Evolutionary conservation across 2,329 filamentous ascomycete species (phyloP).

Genomic region (Neopestalotiopsis rosae): DNA sequence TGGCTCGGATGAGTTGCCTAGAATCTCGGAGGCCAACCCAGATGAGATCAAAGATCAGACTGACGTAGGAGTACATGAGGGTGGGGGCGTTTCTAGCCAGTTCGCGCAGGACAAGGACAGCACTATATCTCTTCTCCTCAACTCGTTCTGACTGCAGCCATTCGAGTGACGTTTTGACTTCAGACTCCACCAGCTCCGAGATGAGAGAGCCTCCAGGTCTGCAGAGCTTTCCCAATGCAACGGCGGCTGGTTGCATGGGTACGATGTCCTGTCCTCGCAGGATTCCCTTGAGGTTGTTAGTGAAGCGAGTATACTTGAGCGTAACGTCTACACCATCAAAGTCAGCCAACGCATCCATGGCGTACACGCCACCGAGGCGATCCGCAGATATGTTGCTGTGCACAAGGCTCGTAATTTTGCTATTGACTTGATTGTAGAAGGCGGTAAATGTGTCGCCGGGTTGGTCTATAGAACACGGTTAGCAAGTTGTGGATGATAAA

Average conservation of each 20-base stretch:
- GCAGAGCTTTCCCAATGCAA: constrained; percentile 87
- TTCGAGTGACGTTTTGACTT: constrained; percentile 94
- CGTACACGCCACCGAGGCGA: constrained; percentile 88
- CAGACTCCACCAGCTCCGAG: constrained; percentile 93
- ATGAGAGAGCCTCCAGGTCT: constrained; percentile 92
- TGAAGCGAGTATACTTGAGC: constrained; percentile 93
- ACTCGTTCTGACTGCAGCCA: constrained; percentile 95
- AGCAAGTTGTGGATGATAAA: constrained; percentile 14
- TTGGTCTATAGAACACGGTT: constrained; percentile 62
- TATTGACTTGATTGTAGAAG: constrained; percentile 63
- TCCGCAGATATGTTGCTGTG: constrained; percentile 88
- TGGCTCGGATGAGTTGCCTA: constrained; percentile 89
- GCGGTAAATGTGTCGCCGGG: constrained; percentile 75
- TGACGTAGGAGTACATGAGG: constrained; percentile 92
- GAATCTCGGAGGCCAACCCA: constrained; percentile 93
- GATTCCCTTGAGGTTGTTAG: constrained; percentile 85
- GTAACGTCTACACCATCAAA: constrained; percentile 95
- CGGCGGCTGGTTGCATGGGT: constrained; percentile 88
- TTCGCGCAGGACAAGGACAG: constrained; percentile 88
- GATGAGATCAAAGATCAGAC: constrained; percentile 93
- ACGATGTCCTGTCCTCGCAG: constrained; percentile 89
- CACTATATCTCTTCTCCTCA: constrained; percentile 91
- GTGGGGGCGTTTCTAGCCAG: constrained; percentile 92
- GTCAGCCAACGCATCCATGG: constrained; percentile 90
- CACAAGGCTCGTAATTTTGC: constrained; percentile 67